Evolutionary conservation across 495 filamentous ascomycete species (phyloP).

Genomic region (Xylaria curta): DNA sequence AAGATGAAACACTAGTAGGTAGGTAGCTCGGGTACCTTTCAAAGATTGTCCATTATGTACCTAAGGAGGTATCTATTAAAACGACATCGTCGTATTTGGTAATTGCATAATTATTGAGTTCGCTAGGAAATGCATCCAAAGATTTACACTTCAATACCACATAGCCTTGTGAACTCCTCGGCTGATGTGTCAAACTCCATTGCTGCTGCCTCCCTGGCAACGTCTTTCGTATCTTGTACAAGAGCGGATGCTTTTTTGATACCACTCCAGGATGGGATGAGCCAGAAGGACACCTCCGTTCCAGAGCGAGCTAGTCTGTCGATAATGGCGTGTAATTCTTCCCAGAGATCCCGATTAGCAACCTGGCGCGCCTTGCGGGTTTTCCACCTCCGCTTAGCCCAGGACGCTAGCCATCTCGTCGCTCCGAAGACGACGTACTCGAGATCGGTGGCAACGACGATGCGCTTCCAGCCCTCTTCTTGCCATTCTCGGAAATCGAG

Average conservation of each 20-base stretch:
- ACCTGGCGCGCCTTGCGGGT: slow-evolving; percentile 22
- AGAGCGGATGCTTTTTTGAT: slow-evolving; percentile 27
- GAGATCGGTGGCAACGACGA: slow-evolving; percentile 57
- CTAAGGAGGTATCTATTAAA: not conserved
- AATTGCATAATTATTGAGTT: not conserved
- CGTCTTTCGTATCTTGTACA: slow-evolving; percentile 37
- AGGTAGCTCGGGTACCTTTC: not conserved
- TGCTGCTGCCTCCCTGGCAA: slow-evolving; percentile 34
- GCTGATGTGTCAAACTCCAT: slow-evolving; percentile 17
- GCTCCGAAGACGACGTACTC: slow-evolving; percentile 53
- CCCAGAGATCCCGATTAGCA: slow-evolving; percentile 54
- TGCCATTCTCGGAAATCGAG: slow-evolving; percentile 48
- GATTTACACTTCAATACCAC: slow-evolving; percentile 35
- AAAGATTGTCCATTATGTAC: not conserved
- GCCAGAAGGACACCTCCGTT: slow-evolving; percentile 44
- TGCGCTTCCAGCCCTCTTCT: slow-evolving; percentile 46
- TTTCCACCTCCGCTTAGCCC: slow-evolving; percentile 50
- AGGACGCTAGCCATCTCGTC: slow-evolving; percentile 49
- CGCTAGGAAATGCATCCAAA: not conserved
- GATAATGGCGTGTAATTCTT: slow-evolving; percentile 35
- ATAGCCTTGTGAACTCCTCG: slow-evolving; percentile 37
- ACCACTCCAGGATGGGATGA: slow-evolving; percentile 24
- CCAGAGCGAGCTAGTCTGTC: slow-evolving; percentile 20
- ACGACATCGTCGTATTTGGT: not conserved
- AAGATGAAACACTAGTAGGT: not conserved